Percentiles rank a stretch among this genome's conserved stretches.
phyloP scores from a whole-genome alignment of 805 yeast genomes.

The Metschnikowia picachoensis region DNA sequence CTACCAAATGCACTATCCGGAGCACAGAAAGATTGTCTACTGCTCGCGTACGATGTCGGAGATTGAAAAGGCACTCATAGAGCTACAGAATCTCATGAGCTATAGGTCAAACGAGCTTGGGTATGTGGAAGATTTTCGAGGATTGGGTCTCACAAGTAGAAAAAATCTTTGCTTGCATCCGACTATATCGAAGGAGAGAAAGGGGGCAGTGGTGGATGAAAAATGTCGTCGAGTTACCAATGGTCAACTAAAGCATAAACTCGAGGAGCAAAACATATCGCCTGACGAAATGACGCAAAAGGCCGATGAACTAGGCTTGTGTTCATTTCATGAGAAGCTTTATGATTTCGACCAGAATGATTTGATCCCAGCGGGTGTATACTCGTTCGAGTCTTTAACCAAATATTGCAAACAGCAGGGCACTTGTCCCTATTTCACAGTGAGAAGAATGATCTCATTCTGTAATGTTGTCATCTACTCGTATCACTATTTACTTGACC shows the following conservation, averaged over 20 bases:
- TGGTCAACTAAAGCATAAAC: slow-evolving; percentile 72
- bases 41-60: slow-evolving; percentile 99
- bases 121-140: slow-evolving; percentile 84
- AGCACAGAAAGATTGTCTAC: slow-evolving; percentile 88
- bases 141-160: slow-evolving; percentile 90
- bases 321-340: slow-evolving; percentile 89
- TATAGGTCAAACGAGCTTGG: slow-evolving; percentile 82
- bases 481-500: slow-evolving; percentile 93
- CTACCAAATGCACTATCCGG: slow-evolving; percentile 92
- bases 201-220: slow-evolving; percentile 93
- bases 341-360: slow-evolving; percentile 84
- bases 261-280: slow-evolving; percentile 47
- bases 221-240: slow-evolving; percentile 92
- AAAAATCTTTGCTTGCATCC: slow-evolving; percentile 94
- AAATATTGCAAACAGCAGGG: slow-evolving; percentile 73
- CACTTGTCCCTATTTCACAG: slow-evolving; percentile 95
- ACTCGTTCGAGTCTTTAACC: slow-evolving; percentile 81
- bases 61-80: slow-evolving; percentile 94
- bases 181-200: slow-evolving; percentile 76
- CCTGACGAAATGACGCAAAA: slow-evolving; percentile 44
- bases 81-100: slow-evolving; percentile 82
- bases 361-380: slow-evolving; percentile 88
- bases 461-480: slow-evolving; percentile 95
- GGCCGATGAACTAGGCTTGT: slow-evolving; percentile 42
- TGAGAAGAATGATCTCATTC: slow-evolving; percentile 93